These are phyloP conservation scores for Penstemon eatonii DNA, from an alignment of 257 asterid genomes.

Conservation along the genomic window DNA sequence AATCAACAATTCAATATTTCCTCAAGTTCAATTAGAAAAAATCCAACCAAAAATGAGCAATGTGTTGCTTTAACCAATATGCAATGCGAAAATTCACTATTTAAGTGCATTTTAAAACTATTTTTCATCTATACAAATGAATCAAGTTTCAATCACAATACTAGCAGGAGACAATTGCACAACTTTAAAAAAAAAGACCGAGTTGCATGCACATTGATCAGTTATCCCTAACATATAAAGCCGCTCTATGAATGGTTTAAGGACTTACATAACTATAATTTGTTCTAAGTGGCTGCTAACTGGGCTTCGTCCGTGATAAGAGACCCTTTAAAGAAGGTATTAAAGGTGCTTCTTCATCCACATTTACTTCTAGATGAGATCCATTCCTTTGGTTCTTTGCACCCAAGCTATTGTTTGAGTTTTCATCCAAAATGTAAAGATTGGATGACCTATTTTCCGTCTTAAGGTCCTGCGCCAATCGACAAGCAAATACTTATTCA, in stretches of 20 bases:
- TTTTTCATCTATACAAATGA: slow-evolving; percentile 23
- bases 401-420: slow-evolving; percentile 32
- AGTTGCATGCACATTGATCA: not conserved
- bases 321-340: slow-evolving; percentile 51
- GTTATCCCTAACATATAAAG: slow-evolving; percentile 14
- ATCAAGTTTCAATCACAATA: slow-evolving; percentile 23
- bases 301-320: slow-evolving; percentile 49
- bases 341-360: slow-evolving; percentile 53
- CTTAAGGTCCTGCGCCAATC: slow-evolving; percentile 33
- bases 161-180: slow-evolving; percentile 31
- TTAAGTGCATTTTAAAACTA: slow-evolving; percentile 11
- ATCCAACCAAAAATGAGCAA: too few relatives aligned
- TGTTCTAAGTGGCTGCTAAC: slow-evolving; percentile 28
- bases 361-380: slow-evolving; percentile 37
- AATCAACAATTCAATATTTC: too few relatives aligned
- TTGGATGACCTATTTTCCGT: slow-evolving; percentile 38
- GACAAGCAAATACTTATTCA: not conserved
- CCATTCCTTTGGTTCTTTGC: slow-evolving; percentile 40
- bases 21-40: too few relatives aligned
- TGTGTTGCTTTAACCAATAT: too few relatives aligned
- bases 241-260: slow-evolving; percentile 28
- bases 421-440: slow-evolving; percentile 35
- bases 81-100: too few relatives aligned
- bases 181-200: slow-evolving; percentile 28
- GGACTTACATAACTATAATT: slow-evolving; percentile 5